phyloP scores from a whole-genome alignment of 257 asterid genomes.

The Nicotiana benthamiana region DNA sequence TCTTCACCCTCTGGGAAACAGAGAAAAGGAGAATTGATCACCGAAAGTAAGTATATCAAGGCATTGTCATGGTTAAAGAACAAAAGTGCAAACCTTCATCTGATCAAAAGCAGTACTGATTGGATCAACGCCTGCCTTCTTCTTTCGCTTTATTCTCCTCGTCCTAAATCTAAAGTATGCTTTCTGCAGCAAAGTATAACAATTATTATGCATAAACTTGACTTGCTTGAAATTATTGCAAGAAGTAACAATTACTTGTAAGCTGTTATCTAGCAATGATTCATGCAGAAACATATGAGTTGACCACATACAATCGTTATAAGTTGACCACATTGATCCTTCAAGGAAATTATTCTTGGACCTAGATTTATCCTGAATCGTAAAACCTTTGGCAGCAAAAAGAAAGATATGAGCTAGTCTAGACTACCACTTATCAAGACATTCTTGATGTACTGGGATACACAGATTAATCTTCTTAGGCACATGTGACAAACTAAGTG shows the following conservation, averaged over 20 bases:
- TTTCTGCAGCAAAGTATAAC: conserved; percentile 49
- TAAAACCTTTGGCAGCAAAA: not conserved
- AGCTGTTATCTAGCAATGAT: not conserved
- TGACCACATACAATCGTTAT: not conserved
- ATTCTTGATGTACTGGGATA: not conserved
- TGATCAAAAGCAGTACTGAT: conserved; percentile 94
- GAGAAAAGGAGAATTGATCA: conserved; percentile 18
- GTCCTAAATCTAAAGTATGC: conserved; percentile 39
- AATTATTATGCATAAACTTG: not conserved
- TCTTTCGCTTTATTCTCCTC: conserved; percentile 41
- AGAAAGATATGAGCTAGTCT: not conserved
- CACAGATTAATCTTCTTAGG: not conserved
- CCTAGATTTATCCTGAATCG: not conserved
- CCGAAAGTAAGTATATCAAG: not conserved
- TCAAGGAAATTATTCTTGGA: not conserved
- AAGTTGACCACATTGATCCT: not conserved
- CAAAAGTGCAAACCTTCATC: conserved; percentile 67
- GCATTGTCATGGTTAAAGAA: not conserved
- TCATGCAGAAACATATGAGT: not conserved
- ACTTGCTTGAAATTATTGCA: not conserved
- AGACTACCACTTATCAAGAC: not conserved
- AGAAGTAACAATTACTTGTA: not conserved
- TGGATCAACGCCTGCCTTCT: conserved; percentile 75
- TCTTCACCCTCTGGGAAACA: conserved; percentile 71
- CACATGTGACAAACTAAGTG: not conserved